Base-by-base conservation (phyloP, 768 basidiomycete genomes). In the Lentinula lateritia region DNA sequence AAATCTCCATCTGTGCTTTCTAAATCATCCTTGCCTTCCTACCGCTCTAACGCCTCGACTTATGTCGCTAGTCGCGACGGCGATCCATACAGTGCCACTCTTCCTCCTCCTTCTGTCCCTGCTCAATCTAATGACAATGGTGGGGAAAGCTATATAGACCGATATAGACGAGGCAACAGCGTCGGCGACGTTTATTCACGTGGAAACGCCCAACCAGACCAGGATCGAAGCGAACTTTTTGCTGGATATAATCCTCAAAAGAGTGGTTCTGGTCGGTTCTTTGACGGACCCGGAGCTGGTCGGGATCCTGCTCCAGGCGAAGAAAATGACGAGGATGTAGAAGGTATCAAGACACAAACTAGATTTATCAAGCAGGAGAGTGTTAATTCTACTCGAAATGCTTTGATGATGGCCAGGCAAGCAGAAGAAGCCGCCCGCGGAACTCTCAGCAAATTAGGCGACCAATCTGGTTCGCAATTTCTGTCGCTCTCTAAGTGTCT, bases 351-450 rank as follows among this genome's bases (percentile, higher is more conserved):
- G 74, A 83, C 87, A 67, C 83, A 87, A 71, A 87, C 85, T 60
- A 75, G 80, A 56, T 83, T 80, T 66, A 67, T 84, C 63, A 92
- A 92, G 75, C 88, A 90, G 72, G 89, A 91, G 66, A 83, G 80
- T 64, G 81, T 91, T 45, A 83, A 82, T 57, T 83, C 84, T 20
- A 86, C 89, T 1, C 75, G 90, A 62, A 91, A 90, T 66, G 90
- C 90, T 8, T 74, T 92, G 57, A 76, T 87, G 56, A 80, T 92
- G 65, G 90, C 89, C 41, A 75, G 82, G 36, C 88, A 92, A 71
- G 88, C 90, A 0, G 90, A 92, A 68, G 90, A 92, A 73, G 89
- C 88, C 10, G 90, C 87, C 9, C 72, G 84, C 54, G 81, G 80
- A 32, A 92, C 90, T 1, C 66, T 92, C 35, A 72, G 70, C 64